Evolutionary conservation across 2,329 filamentous ascomycete species (phyloP).

Genomic region (Myriangium duriaei): DNA sequence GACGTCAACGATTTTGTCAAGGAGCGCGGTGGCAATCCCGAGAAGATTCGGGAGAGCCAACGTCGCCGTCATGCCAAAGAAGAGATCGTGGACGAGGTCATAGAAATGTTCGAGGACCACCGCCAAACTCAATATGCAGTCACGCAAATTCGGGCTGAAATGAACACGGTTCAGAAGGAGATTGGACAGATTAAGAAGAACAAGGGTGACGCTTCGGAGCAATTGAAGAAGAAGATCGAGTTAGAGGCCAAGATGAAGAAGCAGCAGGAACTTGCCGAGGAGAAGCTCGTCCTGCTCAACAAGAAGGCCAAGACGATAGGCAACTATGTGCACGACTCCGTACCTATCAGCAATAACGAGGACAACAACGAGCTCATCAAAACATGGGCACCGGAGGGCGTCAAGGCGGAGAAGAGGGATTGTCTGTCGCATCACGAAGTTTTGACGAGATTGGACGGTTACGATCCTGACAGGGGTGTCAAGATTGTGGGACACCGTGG

Average conservation of each 20-base stretch:
- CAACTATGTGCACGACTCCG: conserved; percentile 82
- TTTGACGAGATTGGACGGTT: conserved; percentile 73
- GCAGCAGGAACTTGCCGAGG: conserved; percentile 57
- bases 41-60: conserved; percentile 86
- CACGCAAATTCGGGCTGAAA: conserved; percentile 68
- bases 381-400: conserved; percentile 64
- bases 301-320: conserved; percentile 74
- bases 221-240: conserved; percentile 65
- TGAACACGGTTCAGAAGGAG: conserved; percentile 81
- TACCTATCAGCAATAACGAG: conserved; percentile 73
- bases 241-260: conserved; percentile 74
- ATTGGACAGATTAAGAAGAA: conserved; percentile 89
- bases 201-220: conserved; percentile 74
- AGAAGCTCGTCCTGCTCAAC: conserved; percentile 63
- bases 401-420: conserved; percentile 60
- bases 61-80: conserved; percentile 67
- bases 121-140: conserved; percentile 66
- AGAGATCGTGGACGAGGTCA: conserved; percentile 81
- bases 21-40: conserved; percentile 82
- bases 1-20: conserved; percentile 42
- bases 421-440: conserved; percentile 91
- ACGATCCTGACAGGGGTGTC: conserved; percentile 82
- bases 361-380: conserved; percentile 65
- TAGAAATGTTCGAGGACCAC: conserved; percentile 75
- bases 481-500: conserved; percentile 92